phyloP scores from a whole-genome alignment of 1,284 basidiomycete species.

The Cutaneotrichosporon arboriforme region DNA sequence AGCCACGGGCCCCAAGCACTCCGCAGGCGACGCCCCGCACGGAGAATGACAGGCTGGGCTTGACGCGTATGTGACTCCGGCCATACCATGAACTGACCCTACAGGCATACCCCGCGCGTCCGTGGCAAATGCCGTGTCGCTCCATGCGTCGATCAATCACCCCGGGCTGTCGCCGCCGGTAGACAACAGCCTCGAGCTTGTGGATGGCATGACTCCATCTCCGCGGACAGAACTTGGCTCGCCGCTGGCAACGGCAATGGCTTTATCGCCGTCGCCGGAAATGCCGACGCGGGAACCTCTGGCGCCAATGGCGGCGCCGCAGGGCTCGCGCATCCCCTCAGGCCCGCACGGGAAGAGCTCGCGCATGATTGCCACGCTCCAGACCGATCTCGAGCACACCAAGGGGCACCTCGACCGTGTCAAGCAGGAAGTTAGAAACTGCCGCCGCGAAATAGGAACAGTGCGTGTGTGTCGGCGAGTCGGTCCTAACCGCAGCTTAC shows the following conservation, averaged over 20 bases:
- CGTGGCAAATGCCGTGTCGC: slow-evolving; percentile 31
- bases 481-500: slow-evolving; percentile 30
- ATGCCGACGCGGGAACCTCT: neutral
- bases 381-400: slow-evolving; percentile 35
- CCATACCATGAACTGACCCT: neutral
- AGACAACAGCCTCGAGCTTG: neutral
- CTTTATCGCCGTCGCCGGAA: too few species aligned
- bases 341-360: slow-evolving; percentile 31
- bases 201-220: neutral
- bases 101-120: slow-evolving; percentile 39
- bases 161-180: too few species aligned
- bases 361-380: slow-evolving; percentile 40
- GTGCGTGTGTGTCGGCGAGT: slow-evolving; percentile 18
- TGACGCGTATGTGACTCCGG: slow-evolving; percentile 27
- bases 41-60: slow-evolving; percentile 21
- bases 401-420: slow-evolving; percentile 37
- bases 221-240: neutral
- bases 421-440: slow-evolving; percentile 33
- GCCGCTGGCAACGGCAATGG: neutral
- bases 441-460: slow-evolving; percentile 32
- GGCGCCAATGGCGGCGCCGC: neutral
- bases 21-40: too few species aligned
- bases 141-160: slow-evolving; percentile 16
- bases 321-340: neutral
- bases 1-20: too few species aligned